phyloP scores from a whole-genome alignment of 139 green algal species.

The Coccomyxa sp. region DNA sequence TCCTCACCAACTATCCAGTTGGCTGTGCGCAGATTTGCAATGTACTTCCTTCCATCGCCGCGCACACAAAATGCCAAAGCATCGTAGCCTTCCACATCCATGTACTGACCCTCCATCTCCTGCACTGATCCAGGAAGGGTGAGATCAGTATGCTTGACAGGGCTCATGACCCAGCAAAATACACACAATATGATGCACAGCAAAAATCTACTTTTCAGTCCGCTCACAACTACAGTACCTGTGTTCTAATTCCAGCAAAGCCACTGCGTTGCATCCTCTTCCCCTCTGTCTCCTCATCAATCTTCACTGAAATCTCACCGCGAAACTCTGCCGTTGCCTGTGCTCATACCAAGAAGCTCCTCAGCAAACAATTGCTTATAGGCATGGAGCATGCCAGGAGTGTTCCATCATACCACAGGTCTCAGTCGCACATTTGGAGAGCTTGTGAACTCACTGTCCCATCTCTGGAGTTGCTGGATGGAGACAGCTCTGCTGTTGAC shows the following conservation, averaged over 20 bases:
- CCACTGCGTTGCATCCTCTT: slow-evolving; percentile 38
- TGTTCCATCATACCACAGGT: no score
- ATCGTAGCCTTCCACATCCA: slow-evolving; percentile 47
- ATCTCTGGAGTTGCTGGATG: background rate
- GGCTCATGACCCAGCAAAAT: background rate
- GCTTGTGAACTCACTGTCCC: no score
- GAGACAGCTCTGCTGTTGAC: slow-evolving; percentile 24
- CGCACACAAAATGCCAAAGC: slow-evolving; percentile 38
- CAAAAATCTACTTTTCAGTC: background rate
- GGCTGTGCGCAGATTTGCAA: slow-evolving; percentile 48
- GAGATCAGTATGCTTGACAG: background rate
- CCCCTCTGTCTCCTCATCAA: slow-evolving; percentile 4
- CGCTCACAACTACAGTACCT: background rate
- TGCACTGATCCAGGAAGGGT: background rate
- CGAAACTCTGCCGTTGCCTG: background rate
- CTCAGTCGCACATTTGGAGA: no score
- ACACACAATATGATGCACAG: background rate
- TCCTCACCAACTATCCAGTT: slow-evolving; percentile 50
- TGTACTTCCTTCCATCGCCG: slow-evolving; percentile 52
- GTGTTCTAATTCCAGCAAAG: slow-evolving; percentile 39
- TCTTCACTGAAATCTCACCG: slow-evolving; percentile 4
- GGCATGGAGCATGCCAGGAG: no score
- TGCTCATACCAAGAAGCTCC: no score
- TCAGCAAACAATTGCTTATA: no score
- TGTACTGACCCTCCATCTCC: slow-evolving; percentile 10